A percentile compares a stretch with the other conserved stretches of the same genome.
Conservation (phyloP, 257 asterid genomes). For the Craterostigma plantagineum region DNA sequence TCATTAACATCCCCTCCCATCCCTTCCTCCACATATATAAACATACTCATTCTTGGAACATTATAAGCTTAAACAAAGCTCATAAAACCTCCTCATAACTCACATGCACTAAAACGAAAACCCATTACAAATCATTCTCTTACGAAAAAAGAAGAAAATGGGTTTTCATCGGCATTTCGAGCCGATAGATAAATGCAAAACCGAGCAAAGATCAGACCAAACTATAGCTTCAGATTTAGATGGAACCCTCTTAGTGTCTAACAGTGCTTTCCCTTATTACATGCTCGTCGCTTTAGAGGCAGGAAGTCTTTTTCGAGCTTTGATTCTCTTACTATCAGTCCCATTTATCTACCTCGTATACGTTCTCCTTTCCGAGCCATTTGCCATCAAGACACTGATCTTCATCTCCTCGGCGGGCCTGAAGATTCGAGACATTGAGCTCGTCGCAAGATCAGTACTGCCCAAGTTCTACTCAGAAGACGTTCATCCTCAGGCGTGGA, state of each 20-base stretch:
- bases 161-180: constrained; percentile 22
- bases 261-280: constrained; percentile 59
- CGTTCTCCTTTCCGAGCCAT: constrained; percentile 40
- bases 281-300: constrained; percentile 80
- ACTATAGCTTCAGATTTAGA: constrained; percentile 78
- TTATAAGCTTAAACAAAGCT: no score
- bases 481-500: constrained; percentile 55
- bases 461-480: constrained; percentile 79
- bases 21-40: no score
- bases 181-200: constrained; percentile 35
- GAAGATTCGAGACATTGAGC: constrained; percentile 52
- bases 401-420: constrained; percentile 56
- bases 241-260: constrained; percentile 50
- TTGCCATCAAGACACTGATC: constrained; percentile 30
- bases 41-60: no score
- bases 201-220: constrained; percentile 34
- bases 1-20: no score
- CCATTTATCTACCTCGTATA: constrained; percentile 41
- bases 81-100: no score
- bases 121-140: background rate
- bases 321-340: constrained; percentile 28
- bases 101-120: no score
- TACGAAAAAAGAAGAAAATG: no score
- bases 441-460: constrained; percentile 61
- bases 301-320: constrained; percentile 54